Evolutionary conservation across 2,329 filamentous ascomycete species (phyloP), one percentile per base, ranked within the genome.

Genomic region (Sphaerulina populicola): DNA sequence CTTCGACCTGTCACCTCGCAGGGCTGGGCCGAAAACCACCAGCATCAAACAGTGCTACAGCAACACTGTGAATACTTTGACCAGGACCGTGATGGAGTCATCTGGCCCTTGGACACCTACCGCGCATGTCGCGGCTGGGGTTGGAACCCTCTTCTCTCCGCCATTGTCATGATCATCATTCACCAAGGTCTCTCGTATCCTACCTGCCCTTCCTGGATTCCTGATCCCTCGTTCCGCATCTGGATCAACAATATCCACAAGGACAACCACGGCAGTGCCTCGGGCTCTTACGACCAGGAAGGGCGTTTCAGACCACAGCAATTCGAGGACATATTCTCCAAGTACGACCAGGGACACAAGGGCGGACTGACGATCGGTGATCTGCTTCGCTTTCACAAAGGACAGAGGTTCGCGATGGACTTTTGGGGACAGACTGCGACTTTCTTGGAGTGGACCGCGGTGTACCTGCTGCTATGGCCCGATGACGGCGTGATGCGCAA

Each of bases 41-140:
- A 66, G 0, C 62, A 73, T 47, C 65, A 74, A 57, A 69, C 68
- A 3, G 71, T 77, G 10, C 68, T 79, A 2, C 74, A 77, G 59
- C 76, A 79, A 57, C 77, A 79, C 61, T 70, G 71, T 57, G 66
- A 67, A 18, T 79, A 76, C 67, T 80, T 75, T 57, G 77, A 79
- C 61, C 58, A 64, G 8, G 76, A 79, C 59, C 57, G 63, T 27
- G 77, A 79, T 59, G 73, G 73, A 31, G 64, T 79, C n/a, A 74
- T 79, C 53, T 78, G 71, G 71, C 76, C 77, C 0, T 58, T 55
- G 1, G 76, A 79, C 60, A 79, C 76, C 2, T 79, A 70, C 62
- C 44, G 52, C 14, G 74, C 74, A 9, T 75, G 75, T 59, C 66
- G 70, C 40, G 62, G 63, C 4, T 68, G 75, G 12, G 75, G 75